These are phyloP conservation scores for Davidsoniella eucalypti DNA, from an alignment of 2,329 filamentous ascomycete genomes.

Conservation along the genomic window DNA sequence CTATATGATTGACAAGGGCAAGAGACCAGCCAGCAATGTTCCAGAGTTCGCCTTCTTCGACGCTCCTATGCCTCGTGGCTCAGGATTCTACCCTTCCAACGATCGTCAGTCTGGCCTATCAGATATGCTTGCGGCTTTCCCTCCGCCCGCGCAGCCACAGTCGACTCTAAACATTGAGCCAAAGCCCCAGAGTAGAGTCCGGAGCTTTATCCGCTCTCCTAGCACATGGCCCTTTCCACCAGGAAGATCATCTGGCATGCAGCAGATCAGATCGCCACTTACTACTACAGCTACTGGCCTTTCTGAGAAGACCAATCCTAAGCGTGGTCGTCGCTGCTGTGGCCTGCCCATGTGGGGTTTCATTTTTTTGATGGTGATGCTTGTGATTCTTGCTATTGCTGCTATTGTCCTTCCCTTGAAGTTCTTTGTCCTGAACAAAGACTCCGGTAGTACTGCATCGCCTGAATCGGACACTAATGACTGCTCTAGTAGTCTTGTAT, in stretches of 20 bases:
- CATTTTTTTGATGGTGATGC: constrained; percentile 43
- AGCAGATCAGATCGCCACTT: constrained; percentile 8
- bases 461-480: constrained; percentile 25
- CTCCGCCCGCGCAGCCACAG: constrained; percentile 36
- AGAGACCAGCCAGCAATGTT: constrained; percentile 41
- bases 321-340: constrained; percentile 50
- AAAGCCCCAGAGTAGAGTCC: constrained; percentile 17
- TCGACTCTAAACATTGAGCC: constrained; percentile 43
- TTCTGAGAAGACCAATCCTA: constrained; percentile 16
- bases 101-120: constrained; percentile 38
- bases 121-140: constrained; percentile 50
- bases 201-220: constrained; percentile 26
- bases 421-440: constrained; percentile 40
- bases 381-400: constrained; percentile 58
- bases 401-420: constrained; percentile 66
- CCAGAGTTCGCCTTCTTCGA: constrained; percentile 33
- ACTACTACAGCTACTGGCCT: constrained; percentile 4
- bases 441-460: constrained; percentile 18
- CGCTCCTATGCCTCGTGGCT: constrained; percentile 16
- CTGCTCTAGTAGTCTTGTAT: constrained; percentile 48
- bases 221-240: constrained; percentile 34
- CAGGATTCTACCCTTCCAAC: constrained; percentile 18
- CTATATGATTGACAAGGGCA: constrained; percentile 73
- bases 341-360: constrained; percentile 72
- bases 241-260: constrained; percentile 9